These are phyloP conservation scores for Arthrobotrys entomopaga DNA, from an alignment of 2,329 filamentous ascomycete genomes.

Conservation along the genomic window DNA sequence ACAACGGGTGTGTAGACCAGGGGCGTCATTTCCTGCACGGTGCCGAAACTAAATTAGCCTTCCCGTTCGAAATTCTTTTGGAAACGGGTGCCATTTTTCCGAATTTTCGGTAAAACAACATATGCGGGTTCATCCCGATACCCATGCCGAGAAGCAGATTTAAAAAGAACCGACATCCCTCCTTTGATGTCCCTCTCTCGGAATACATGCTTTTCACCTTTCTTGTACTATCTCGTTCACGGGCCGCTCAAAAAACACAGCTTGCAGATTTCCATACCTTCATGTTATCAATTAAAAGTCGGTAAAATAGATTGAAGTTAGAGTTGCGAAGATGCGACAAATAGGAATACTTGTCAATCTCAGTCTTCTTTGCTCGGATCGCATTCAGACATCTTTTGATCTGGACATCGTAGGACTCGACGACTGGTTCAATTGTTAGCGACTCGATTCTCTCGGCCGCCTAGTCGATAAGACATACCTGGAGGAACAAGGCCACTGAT, in stretches of 20 bases:
- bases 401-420: conserved; percentile 71
- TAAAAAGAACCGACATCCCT: conserved; percentile 50
- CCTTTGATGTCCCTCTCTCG: conserved; percentile 23
- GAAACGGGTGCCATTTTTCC: conserved; percentile 45
- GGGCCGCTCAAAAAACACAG: conserved; percentile 9
- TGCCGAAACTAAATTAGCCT: conserved; percentile 53
- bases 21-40: conserved; percentile 76
- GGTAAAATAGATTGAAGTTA: conserved; percentile 84
- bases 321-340: conserved; percentile 78
- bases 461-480: conserved; percentile 57
- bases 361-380: conserved; percentile 74
- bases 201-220: conserved; percentile 19
- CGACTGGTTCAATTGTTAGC: conserved; percentile 27
- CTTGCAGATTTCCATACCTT: conserved; percentile 62
- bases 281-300: conserved; percentile 79
- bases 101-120: conserved; percentile 48
- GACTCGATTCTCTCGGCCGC: background rate
- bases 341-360: conserved; percentile 85
- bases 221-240: conserved; percentile 19
- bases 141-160: conserved; percentile 50
- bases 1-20: conserved; percentile 86
- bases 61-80: conserved; percentile 44
- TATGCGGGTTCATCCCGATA: conserved; percentile 54
- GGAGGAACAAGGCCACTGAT: conserved; percentile 68
- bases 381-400: conserved; percentile 76